Evolutionary conservation across 371 early-diverging fungal species (phyloP).

Genomic region (Mortierella sp.): DNA sequence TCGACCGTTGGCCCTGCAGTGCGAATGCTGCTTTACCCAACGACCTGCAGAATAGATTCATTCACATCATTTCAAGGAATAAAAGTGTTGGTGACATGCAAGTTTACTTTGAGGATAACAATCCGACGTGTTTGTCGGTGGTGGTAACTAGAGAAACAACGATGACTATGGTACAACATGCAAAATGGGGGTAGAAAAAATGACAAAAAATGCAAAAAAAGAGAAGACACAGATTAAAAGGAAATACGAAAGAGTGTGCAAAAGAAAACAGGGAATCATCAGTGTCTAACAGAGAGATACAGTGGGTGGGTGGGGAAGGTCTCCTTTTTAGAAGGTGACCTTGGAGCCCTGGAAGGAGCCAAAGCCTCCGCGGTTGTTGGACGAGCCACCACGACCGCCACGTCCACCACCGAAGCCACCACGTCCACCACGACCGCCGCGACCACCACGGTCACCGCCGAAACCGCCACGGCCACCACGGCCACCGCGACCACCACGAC

Average conservation of each 20-base stretch:
- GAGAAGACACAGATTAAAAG: conserved; percentile 17
- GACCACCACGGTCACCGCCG: conserved; percentile 61
- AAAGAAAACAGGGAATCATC: conserved; percentile 20
- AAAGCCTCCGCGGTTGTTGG: conserved; percentile 57
- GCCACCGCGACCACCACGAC: conserved; percentile 65
- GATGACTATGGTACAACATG: conserved; percentile 39
- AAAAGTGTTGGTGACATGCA: conserved; percentile 20
- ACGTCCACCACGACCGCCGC: conserved; percentile 58
- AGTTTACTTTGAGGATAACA: conserved; percentile 13
- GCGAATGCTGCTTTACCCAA: conserved; percentile 33
- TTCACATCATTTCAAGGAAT: background rate
- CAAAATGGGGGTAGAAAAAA: conserved; percentile 8
- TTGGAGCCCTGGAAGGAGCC: conserved; percentile 51
- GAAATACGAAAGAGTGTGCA: background rate
- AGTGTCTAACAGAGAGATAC: conserved; percentile 9
- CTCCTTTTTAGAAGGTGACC: conserved; percentile 44
- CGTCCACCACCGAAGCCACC: conserved; percentile 51
- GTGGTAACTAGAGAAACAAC: conserved; percentile 17
- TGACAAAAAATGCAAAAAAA: conserved; percentile 8
- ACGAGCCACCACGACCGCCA: conserved; percentile 47
- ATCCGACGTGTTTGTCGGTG: conserved; percentile 10
- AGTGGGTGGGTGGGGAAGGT: background rate
- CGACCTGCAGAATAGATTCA: conserved; percentile 15
- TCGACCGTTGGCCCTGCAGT: conserved; percentile 21
- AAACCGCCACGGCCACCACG: conserved; percentile 64